Evolutionary conservation across 1,284 basidiomycete species (phyloP).

Genomic region (Phenoliferia sp.): DNA sequence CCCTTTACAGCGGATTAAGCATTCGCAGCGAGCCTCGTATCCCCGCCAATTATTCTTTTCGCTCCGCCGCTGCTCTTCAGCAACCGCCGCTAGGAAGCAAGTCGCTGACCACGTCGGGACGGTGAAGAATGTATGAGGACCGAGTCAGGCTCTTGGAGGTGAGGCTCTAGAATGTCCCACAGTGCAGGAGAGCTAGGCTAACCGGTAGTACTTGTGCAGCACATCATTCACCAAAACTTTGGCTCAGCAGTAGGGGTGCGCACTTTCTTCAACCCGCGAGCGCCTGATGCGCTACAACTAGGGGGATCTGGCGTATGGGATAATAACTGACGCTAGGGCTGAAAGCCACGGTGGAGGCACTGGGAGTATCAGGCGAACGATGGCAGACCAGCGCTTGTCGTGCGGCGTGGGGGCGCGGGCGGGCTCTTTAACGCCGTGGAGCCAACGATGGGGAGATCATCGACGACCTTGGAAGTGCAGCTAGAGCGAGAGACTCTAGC

Average conservation of each 20-base stretch:
- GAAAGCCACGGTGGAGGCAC: no score
- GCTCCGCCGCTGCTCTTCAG: neutral
- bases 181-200: neutral
- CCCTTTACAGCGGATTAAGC: neutral
- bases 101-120: neutral
- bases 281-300: no score
- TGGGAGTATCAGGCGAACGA: no score
- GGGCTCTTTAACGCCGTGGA: no score
- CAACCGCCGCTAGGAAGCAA: neutral
- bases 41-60: neutral
- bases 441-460: neutral
- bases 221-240: slow-evolving; percentile 72
- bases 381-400: no score
- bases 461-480: neutral
- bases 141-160: neutral
- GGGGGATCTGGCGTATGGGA: slow-evolving; percentile 1
- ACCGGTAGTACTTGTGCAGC: slow-evolving; percentile 36
- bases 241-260: slow-evolving; percentile 69
- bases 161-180: neutral
- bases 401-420: no score
- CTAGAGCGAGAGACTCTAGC: neutral
- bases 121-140: neutral
- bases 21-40: neutral
- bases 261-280: neutral
- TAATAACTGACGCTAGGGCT: no score